Percentiles rank a stretch among this genome's conserved stretches.
Conservation (phyloP, 768 basidiomycete genomes). For the Russula olivacea region DNA sequence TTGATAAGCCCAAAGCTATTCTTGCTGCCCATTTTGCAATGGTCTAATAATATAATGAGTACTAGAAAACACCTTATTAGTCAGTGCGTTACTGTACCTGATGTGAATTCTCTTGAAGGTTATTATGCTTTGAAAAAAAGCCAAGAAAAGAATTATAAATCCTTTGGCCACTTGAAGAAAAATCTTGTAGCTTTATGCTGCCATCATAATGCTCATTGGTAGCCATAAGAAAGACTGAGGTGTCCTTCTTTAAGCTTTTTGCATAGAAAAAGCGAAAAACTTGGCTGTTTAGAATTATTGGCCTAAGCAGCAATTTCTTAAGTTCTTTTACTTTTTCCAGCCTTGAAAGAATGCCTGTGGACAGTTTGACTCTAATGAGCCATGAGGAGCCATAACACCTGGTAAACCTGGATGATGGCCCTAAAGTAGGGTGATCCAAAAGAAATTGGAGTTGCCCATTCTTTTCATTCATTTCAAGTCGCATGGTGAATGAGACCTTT, state of each 20-base stretch:
- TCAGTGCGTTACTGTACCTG: conserved; percentile 43
- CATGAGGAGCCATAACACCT: conserved; percentile 60
- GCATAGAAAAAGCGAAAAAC: conserved; percentile 58
- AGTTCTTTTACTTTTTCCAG: conserved; percentile 35
- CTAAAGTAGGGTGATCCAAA: conserved; percentile 46
- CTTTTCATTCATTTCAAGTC: conserved; percentile 22
- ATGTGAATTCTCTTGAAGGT: conserved; percentile 38
- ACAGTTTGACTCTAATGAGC: conserved; percentile 48
- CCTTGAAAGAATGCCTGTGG: conserved; percentile 32
- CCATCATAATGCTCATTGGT: conserved; percentile 43
- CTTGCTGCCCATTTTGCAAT: conserved; percentile 64
- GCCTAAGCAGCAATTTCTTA: conserved; percentile 39
- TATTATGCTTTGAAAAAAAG: conserved; percentile 54
- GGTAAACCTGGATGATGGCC: conserved; percentile 50
- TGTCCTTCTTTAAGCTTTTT: conserved; percentile 42
- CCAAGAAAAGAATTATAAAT: conserved; percentile 35
- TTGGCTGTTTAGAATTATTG: conserved; percentile 47
- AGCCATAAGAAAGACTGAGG: conserved; percentile 43
- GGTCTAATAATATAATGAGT: conserved; percentile 34
- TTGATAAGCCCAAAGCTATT: conserved; percentile 56
- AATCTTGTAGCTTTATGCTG: background rate
- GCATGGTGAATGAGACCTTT: conserved; percentile 48
- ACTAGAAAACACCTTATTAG: background rate
- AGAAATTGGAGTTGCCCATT: conserved; percentile 33
- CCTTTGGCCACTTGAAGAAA: conserved; percentile 8